Conservation (phyloP, 2,329 filamentous ascomycete species). For the Beauveria medogensis region DNA sequence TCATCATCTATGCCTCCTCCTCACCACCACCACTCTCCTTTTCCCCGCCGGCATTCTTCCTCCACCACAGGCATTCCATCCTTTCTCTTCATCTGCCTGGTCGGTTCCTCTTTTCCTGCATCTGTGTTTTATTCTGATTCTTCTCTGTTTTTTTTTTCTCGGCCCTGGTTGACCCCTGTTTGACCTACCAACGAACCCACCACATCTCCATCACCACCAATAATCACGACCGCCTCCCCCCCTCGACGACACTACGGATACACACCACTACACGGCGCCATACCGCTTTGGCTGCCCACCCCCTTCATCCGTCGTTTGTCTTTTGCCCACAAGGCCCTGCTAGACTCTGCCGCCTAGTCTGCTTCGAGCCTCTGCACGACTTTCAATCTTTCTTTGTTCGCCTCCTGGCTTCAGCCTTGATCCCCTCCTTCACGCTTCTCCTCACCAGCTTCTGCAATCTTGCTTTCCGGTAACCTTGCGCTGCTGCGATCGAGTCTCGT, state of each 20-base stretch:
- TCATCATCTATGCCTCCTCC: slow-evolving; percentile 1
- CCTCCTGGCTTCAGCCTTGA: slow-evolving; percentile 6
- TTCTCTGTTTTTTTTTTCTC: background rate
- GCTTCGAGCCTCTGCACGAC: slow-evolving; percentile 8
- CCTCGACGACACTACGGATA: slow-evolving; percentile 3
- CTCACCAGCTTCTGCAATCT: slow-evolving; percentile 8
- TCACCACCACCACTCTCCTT: background rate
- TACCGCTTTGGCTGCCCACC: background rate
- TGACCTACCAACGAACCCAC: background rate
- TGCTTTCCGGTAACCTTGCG: slow-evolving; percentile 2
- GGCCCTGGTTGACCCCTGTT: slow-evolving; percentile 4
- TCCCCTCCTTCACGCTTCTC: slow-evolving; percentile 8
- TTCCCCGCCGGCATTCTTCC: background rate
- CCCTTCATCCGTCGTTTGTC: slow-evolving; percentile 3
- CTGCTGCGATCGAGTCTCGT: slow-evolving; percentile 9
- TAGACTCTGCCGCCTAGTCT: slow-evolving; percentile 4
- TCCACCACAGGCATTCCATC: background rate
- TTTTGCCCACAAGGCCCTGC: background rate
- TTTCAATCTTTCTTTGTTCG: slow-evolving; percentile 4
- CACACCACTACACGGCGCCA: slow-evolving; percentile 1
- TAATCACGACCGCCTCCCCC: background rate
- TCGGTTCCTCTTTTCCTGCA: background rate
- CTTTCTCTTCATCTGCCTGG: slow-evolving; percentile 2
- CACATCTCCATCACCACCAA: slow-evolving; percentile 6
- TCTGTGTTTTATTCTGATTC: background rate